A percentile compares a stretch with the other conserved stretches of the same genome.
Evolutionary conservation across 1,284 basidiomycete genomes (phyloP).

Genomic region (Pisolithus thermaeus): DNA sequence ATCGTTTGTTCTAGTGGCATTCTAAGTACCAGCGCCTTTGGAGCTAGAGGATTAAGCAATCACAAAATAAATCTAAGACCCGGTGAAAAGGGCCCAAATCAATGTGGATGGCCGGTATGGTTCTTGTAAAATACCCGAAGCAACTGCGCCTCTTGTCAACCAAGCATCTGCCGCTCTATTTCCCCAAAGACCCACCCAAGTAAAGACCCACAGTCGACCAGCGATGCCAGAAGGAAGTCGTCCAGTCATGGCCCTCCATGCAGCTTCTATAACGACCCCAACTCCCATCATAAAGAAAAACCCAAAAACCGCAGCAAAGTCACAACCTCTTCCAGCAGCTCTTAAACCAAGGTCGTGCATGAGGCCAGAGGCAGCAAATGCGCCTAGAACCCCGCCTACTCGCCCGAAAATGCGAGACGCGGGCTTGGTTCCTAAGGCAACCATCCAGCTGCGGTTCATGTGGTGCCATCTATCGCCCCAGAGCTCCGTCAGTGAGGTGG

Average conservation of each 20-base stretch:
- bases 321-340: slow-evolving; percentile 49
- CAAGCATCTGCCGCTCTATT: slow-evolving; percentile 44
- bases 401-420: slow-evolving; percentile 34
- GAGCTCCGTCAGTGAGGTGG: slow-evolving; percentile 30
- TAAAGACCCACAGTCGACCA: slow-evolving; percentile 43
- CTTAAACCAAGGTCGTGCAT: slow-evolving; percentile 50
- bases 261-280: slow-evolving; percentile 43
- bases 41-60: no score
- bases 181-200: slow-evolving; percentile 41
- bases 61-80: no score
- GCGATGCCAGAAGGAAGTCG: slow-evolving; percentile 33
- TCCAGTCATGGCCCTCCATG: slow-evolving; percentile 35
- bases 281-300: slow-evolving; percentile 52
- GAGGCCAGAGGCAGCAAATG: slow-evolving; percentile 47
- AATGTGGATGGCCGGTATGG: slow-evolving; percentile 19
- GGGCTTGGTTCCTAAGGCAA: slow-evolving; percentile 25
- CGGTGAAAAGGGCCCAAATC: slow-evolving; percentile 17
- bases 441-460: slow-evolving; percentile 29
- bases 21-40: no score
- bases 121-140: neutral
- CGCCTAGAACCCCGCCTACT: slow-evolving; percentile 41
- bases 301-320: slow-evolving; percentile 37
- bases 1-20: no score
- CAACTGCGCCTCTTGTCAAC: slow-evolving; percentile 32
- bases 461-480: slow-evolving; percentile 41